Base-by-base conservation (phyloP, 345 rosid species). In the Eutrema heterophyllum region DNA sequence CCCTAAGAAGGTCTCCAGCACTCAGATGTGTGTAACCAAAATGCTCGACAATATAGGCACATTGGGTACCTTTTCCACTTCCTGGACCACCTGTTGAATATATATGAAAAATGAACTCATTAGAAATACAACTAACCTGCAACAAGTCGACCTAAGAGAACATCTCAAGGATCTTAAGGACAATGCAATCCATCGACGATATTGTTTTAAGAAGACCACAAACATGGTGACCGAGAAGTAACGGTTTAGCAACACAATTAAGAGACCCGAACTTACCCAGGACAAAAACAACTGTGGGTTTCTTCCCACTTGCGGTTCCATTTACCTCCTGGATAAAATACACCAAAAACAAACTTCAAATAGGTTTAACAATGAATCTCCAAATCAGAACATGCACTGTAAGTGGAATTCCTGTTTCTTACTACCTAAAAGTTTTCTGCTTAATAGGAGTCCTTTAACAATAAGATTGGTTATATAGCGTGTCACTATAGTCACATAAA, bases 41-140 rank as follows among this genome's bases (percentile, higher is more conserved):
- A 68, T 86, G 80, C 41, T 84, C 40, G 2, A 86, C 89, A 56
- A 92, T 89, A 60, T 84, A 88, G 14, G 84, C 87, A 81, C 98
- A 88, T 62, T 90, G 98, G 5, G 97, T 90, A 48, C 97, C 98
- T 75, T 90, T 92, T 65, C 96, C 97, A 77, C 97, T 88, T 39
- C 96, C 98, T 0, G 98, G 98, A 60, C 98, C 98, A 82, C 98
- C 97, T 94, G 83, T 55, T 71, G 57, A 72, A 64, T 63, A 30
- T 74, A 74, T 39, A 39, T 24, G 52, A 68, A 21, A 49, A 35
- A 57, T n/a, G 64, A 40, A 32, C 61, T 56, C 49, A 70, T 38
- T 43, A 36, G 40, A 53, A 39, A 52, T 49, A 64, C 36, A 62
- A 9, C 21, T 4, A 9, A 40, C 12, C 16, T 36, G 7, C 33